A percentile compares a stretch with the other conserved stretches of the same genome.
phyloP scores from a whole-genome alignment of 257 asterid genomes.

The Penstemon newberryi region DNA sequence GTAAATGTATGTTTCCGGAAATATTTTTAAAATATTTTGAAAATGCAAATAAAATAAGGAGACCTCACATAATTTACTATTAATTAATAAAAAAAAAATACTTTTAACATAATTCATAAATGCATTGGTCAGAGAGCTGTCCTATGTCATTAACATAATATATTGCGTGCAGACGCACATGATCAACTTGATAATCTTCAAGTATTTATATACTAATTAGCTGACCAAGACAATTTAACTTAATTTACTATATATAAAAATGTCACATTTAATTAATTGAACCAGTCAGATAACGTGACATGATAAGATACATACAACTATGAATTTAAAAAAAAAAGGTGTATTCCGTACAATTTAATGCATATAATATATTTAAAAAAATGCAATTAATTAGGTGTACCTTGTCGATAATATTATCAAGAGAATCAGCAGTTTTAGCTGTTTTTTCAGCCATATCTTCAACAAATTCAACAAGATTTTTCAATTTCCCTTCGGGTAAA shows the following conservation, averaged over 20 bases:
- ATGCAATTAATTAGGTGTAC: constrained; percentile 27
- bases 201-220: not conserved
- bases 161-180: constrained; percentile 21
- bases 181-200: constrained; percentile 27
- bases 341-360: constrained; percentile 2
- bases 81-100: not conserved
- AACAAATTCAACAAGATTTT: constrained; percentile 35
- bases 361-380: not conserved
- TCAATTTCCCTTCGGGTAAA: constrained; percentile 57
- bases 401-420: constrained; percentile 62
- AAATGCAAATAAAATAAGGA: too few species aligned
- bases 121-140: constrained; percentile 9
- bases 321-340: not conserved
- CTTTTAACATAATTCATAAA: not conserved
- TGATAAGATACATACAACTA: not conserved
- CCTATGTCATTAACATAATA: not conserved
- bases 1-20: not conserved
- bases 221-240: not conserved
- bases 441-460: constrained; percentile 57
- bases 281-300: not conserved
- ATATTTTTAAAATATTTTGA: not conserved
- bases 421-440: constrained; percentile 46
- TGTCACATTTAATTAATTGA: too few species aligned
- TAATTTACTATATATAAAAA: not conserved
- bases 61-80: not conserved